Evolutionary conservation across 192 early-diverging fungal species (phyloP).

Genomic region (Podila clonocystis): DNA sequence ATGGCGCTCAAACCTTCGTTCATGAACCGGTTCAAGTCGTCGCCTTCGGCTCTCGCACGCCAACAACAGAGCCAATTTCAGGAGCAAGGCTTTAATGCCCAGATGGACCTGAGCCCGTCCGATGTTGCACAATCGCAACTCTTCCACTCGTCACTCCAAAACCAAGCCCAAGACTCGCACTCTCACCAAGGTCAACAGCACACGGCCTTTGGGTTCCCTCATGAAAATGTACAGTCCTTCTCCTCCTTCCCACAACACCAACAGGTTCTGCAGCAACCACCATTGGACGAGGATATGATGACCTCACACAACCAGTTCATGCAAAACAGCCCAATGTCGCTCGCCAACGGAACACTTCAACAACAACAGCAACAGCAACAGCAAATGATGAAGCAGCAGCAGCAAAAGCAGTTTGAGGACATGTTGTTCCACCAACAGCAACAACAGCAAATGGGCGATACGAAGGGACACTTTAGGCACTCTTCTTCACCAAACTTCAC

Average conservation of each 20-base stretch:
- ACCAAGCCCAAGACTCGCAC: slow-evolving; percentile 5
- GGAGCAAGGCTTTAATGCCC: slow-evolving; percentile 15
- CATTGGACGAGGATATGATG: slow-evolving; percentile 7
- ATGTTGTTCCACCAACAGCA: slow-evolving; percentile 27
- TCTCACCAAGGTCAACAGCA: slow-evolving; percentile 6
- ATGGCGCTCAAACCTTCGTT: slow-evolving; percentile 35
- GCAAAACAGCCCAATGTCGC: slow-evolving; percentile 6
- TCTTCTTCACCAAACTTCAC: slow-evolving; percentile 32
- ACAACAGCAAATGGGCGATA: slow-evolving; percentile 17
- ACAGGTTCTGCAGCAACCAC: background rate
- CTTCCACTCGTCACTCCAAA: slow-evolving; percentile 1
- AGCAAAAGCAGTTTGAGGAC: slow-evolving; percentile 39
- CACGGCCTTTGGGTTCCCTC: slow-evolving; percentile 10
- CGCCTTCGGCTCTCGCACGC: slow-evolving; percentile 2
- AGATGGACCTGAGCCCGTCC: slow-evolving; percentile 21
- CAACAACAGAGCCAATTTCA: slow-evolving; percentile 4
- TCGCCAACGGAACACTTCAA: slow-evolving; percentile 5
- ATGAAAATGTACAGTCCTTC: slow-evolving; percentile 1
- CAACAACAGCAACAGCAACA: slow-evolving; percentile 12
- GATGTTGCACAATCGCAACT: slow-evolving; percentile 8
- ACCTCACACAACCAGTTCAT: background rate
- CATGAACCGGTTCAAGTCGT: slow-evolving; percentile 32
- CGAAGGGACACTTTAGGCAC: slow-evolving; percentile 40
- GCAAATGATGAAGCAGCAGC: slow-evolving; percentile 15
- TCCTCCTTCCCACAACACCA: slow-evolving; percentile 7